phyloP scores from a whole-genome alignment of 441 rosid species.

The Adansonia gregorii region DNA sequence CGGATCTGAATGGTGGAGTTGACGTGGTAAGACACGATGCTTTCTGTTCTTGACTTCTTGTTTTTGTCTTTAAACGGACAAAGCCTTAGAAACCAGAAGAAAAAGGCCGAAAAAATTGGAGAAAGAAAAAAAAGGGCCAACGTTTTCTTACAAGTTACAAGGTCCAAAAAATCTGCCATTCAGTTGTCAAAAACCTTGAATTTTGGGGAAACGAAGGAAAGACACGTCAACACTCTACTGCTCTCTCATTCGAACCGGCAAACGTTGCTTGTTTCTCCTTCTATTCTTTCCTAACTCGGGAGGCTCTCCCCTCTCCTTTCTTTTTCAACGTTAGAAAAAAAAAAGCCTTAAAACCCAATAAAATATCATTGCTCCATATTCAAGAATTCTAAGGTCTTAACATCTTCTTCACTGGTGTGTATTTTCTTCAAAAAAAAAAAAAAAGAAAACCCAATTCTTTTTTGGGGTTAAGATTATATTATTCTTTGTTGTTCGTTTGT shows the following conservation, averaged over 20 bases:
- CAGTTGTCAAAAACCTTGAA: not conserved
- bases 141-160: not conserved
- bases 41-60: not conserved
- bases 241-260: not conserved
- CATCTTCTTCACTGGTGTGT: conserved; percentile 16
- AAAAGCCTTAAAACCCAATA: not conserved
- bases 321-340: not conserved
- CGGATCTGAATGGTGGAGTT: not conserved
- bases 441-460: not conserved
- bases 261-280: not conserved
- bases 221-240: conserved; percentile 1
- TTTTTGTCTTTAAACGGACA: not conserved
- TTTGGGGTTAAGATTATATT: not conserved
- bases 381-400: not conserved
- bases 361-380: not conserved
- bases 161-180: not conserved
- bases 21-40: not conserved
- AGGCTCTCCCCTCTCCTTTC: not conserved
- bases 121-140: not conserved
- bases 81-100: not conserved
- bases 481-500: not conserved
- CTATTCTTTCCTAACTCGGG: not conserved
- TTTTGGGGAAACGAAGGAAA: not conserved
- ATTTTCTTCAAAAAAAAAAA: not conserved
- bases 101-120: not conserved